A percentile compares a stretch with the other conserved stretches of the same genome.
phyloP scores from a whole-genome alignment of 176 grass and related monocot species.

The Oryza meyeriana region DNA sequence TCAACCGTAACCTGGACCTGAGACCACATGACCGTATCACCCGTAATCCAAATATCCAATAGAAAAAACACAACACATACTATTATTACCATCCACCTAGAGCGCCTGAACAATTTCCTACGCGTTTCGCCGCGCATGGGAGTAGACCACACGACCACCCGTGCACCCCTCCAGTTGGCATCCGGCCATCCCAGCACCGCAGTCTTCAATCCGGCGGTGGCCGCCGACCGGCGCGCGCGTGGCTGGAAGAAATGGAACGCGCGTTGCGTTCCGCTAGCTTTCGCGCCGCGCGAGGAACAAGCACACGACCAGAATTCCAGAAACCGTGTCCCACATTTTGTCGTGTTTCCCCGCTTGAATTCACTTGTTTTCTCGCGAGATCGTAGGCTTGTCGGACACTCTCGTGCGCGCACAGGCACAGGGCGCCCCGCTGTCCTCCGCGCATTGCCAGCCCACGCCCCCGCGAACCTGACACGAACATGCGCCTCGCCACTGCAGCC shows the following conservation, averaged over 20 bases:
- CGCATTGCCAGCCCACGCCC: constrained; percentile 31
- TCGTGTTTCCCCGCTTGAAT: background rate
- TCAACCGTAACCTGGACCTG: background rate
- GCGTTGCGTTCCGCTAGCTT: background rate
- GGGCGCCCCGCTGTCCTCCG: constrained; percentile 22
- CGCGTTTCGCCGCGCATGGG: background rate
- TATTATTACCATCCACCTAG: background rate
- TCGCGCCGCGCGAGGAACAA: background rate
- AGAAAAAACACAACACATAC: background rate
- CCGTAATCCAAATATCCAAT: background rate
- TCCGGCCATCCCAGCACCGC: background rate
- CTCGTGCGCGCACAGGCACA: background rate
- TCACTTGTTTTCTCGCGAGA: background rate
- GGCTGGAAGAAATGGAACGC: background rate
- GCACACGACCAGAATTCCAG: background rate
- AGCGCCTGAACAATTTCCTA: background rate
- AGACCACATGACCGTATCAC: constrained; percentile 6
- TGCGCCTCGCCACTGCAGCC: constrained; percentile 28
- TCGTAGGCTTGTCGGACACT: background rate
- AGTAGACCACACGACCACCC: background rate
- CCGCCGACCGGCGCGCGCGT: too few species aligned
- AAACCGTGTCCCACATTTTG: background rate
- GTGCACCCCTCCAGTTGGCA: background rate
- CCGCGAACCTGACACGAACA: constrained; percentile 37
- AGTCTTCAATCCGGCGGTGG: background rate